Conservation (phyloP, 345 rosid species). For the Aquilaria yunnanensis region DNA sequence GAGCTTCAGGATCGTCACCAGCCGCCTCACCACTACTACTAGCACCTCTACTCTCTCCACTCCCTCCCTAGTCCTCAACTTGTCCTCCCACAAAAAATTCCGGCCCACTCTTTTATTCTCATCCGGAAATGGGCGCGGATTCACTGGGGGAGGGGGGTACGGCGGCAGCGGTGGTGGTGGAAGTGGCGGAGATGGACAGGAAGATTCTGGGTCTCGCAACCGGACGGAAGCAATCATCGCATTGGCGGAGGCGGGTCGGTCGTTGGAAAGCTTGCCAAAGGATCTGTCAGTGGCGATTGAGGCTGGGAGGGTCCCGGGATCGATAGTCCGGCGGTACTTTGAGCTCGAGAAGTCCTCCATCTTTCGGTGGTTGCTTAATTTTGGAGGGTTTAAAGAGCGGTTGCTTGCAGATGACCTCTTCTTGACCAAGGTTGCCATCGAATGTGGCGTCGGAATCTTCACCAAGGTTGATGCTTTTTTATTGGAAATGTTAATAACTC, state of each 20-base stretch:
- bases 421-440: conserved; percentile 61
- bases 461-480: conserved; percentile 38
- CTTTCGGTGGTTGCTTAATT: conserved; percentile 50
- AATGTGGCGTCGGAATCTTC: conserved; percentile 74
- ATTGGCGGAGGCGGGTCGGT: conserved; percentile 41
- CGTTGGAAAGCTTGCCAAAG: conserved; percentile 49
- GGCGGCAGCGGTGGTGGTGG: conserved; percentile 21
- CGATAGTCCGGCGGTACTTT: conserved; percentile 38
- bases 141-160: conserved; percentile 13
- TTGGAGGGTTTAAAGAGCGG: conserved; percentile 65
- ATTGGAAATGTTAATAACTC: too few species aligned
- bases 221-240: conserved; percentile 38
- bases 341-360: conserved; percentile 51
- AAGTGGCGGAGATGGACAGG: conserved; percentile 15
- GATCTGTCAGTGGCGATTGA: conserved; percentile 56
- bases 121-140: conserved; percentile 28
- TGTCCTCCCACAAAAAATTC: conserved; percentile 1
- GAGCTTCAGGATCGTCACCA: conserved; percentile 8
- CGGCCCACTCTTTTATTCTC: conserved; percentile 15
- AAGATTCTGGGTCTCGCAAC: conserved; percentile 32
- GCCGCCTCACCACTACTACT: conserved; percentile 9
- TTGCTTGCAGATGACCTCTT: conserved; percentile 69
- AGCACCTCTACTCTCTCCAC: conserved; percentile 7
- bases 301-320: conserved; percentile 46
- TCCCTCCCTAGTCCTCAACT: conserved; percentile 10